These are phyloP conservation scores for Dimargaris verticillata DNA, from an alignment of 192 early-diverging fungal genomes.

Conservation along the genomic window DNA sequence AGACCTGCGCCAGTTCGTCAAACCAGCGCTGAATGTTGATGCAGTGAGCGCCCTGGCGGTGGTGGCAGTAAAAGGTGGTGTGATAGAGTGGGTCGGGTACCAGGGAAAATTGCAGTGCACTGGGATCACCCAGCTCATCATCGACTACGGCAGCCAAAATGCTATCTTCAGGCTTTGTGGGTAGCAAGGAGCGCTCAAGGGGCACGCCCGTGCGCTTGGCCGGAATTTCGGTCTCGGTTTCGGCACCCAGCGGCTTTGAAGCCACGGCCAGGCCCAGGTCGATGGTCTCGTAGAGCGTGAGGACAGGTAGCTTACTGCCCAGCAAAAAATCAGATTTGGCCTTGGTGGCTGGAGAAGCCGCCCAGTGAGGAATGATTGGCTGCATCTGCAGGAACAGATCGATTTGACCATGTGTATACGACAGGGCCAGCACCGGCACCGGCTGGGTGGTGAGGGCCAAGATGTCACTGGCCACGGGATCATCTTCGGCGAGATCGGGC, in stretches of 20 bases:
- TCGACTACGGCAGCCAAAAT: too few relatives aligned
- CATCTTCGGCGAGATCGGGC: constrained; percentile 12
- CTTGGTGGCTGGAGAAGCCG: not conserved
- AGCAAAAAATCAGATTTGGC: constrained; percentile 6
- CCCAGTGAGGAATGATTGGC: constrained; percentile 28
- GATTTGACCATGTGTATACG: constrained; percentile 38
- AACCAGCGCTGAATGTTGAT: constrained; percentile 42
- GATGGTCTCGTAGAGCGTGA: constrained; percentile 35
- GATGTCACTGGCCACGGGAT: constrained; percentile 24
- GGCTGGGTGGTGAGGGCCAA: constrained; percentile 24
- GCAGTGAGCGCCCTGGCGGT: constrained; percentile 49
- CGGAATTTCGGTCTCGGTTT: not conserved
- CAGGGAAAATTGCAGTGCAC: constrained; percentile 24
- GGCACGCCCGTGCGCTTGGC: not conserved
- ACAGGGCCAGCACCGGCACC: constrained; percentile 35
- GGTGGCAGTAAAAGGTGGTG: constrained; percentile 49
- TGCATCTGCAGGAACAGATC: constrained; percentile 45
- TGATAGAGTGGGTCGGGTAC: constrained; percentile 38
- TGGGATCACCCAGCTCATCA: too few relatives aligned
- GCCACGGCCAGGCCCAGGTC: constrained; percentile 24
- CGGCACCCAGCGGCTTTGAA: not conserved
- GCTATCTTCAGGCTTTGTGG: constrained; percentile 8
- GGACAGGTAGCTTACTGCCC: constrained; percentile 26
- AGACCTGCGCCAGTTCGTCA: constrained; percentile 17
- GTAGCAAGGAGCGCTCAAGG: not conserved